Base-by-base conservation (phyloP, 1,284 basidiomycete species). In the Moesziomyces globuligerus region DNA sequence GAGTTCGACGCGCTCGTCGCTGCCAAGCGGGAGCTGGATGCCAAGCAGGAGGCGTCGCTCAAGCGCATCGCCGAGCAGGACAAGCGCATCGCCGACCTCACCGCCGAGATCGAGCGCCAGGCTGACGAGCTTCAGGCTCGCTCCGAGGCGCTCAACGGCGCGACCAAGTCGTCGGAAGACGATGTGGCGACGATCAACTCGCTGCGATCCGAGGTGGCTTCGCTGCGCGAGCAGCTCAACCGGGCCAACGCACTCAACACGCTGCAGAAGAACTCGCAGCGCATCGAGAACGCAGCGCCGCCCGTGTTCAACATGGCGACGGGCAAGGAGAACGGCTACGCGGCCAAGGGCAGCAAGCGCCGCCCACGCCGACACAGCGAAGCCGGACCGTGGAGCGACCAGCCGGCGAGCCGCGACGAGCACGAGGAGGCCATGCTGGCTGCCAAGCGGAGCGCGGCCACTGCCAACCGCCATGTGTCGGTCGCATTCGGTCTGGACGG, bases 171-270 rank as follows among this genome's bases (percentile, higher is more conserved):
- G 34, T 72, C 76, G 4, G 86, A 88, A 13, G 93, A 94, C 73
- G 93, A 95, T 79, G 89, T 86, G 56, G 90, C 90, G 10, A 90
- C 94, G 25, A 92, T 98, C 59, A 86, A 89, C 66, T 90, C 90
- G 0, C 88, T 99, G 78, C 93, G 96, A 83, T 91, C 88, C 74
- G 96, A 99, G 85, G 89, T 98, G 66, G 90, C 90, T 83, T 90
- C 85, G 69, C 86, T 98, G 48, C 91, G 93, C 61, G 96, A 98
- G 82, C 95, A 98, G 83, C 89, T 98, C 70, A 94, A 94, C 79
- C 89, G 96, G 26, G 90, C 94, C 20, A 93, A 93, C 79, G 93
- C 95, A 6, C 66, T 80, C 52, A 78, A 77, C 66, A 74, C 76
- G 17, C 52, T 79, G 53, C 70, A 76, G 57, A 79, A 80, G 70